Percentiles rank a stretch among this genome's conserved stretches.
phyloP scores from a whole-genome alignment of 495 filamentous ascomycete species.

The Darksidea phi region DNA sequence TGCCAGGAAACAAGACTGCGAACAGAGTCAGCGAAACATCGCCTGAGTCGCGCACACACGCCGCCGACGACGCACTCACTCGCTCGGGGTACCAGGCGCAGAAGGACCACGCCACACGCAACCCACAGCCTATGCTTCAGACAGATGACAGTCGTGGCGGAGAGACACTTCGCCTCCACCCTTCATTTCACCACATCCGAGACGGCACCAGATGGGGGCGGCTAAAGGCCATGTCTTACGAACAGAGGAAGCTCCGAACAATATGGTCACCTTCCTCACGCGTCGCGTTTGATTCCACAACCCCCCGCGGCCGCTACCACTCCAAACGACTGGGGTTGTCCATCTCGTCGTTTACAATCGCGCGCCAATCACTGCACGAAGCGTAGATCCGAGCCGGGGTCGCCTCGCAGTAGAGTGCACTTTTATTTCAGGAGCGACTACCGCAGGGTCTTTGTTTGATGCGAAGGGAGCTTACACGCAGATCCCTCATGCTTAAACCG shows the following conservation, averaged over 20 bases:
- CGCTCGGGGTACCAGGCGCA: not conserved
- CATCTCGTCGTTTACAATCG: not conserved
- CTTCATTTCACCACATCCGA: constrained; percentile 21
- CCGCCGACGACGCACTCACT: not conserved
- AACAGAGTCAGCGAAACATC: not conserved
- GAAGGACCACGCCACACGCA: not conserved
- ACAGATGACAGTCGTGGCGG: constrained; percentile 13
- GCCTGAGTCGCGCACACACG: too few species aligned
- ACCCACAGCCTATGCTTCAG: constrained; percentile 7
- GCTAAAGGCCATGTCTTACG: constrained; percentile 13
- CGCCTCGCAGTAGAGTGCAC: constrained; percentile 1
- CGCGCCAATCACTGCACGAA: constrained; percentile 6
- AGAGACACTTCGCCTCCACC: constrained; percentile 1
- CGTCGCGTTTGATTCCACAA: not conserved
- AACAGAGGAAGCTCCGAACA: constrained; percentile 9
- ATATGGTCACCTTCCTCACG: not conserved
- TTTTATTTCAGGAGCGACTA: constrained; percentile 13
- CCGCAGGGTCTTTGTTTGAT: constrained; percentile 5
- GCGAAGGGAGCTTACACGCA: not conserved
- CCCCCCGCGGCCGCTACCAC: not conserved
- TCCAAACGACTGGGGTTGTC: not conserved
- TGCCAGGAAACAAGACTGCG: constrained; percentile 14
- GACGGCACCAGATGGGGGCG: too few species aligned
- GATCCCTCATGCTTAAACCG: constrained; percentile 11
- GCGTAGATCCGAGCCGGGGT: not conserved